Conservation (phyloP, 352 stramenopile species). For the Globisporangium cylindrosporum region DNA sequence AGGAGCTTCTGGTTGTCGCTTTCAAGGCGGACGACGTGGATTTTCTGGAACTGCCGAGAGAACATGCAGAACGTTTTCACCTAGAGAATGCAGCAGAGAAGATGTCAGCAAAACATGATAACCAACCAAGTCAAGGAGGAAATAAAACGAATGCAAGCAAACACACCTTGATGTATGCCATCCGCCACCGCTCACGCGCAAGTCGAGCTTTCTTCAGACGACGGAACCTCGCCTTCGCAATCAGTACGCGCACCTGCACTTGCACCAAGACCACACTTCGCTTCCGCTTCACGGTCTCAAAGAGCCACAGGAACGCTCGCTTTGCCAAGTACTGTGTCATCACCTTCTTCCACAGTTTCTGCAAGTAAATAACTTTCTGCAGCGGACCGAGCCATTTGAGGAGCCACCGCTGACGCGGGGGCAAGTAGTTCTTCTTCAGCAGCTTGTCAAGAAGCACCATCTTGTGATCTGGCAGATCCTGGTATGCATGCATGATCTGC, state of each 20-base stretch:
- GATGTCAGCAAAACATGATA: conserved; percentile 4
- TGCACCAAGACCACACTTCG: conserved; percentile 67
- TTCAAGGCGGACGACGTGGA: conserved; percentile 74
- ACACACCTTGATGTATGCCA: conserved; percentile 62
- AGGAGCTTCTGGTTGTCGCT: conserved; percentile 55
- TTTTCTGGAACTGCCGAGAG: conserved; percentile 49
- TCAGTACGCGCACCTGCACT: conserved; percentile 55
- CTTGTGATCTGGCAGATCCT: conserved; percentile 80
- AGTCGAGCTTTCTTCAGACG: conserved; percentile 64
- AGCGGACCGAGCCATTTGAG: conserved; percentile 84
- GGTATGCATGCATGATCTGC: conserved; percentile 75
- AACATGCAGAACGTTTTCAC: conserved; percentile 51
- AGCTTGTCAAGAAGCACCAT: conserved; percentile 79
- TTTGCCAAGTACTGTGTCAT: conserved; percentile 70
- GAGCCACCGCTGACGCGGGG: conserved; percentile 64
- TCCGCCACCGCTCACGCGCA: conserved; percentile 64
- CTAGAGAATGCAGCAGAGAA: conserved; percentile 16
- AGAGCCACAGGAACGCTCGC: conserved; percentile 79
- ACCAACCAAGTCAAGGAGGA: neutral
- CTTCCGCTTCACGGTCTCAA: conserved; percentile 57
- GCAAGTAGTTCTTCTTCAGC: conserved; percentile 62
- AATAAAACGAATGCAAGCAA: neutral
- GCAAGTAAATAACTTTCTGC: conserved; percentile 79
- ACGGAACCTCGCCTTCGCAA: conserved; percentile 62
- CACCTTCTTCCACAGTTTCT: conserved; percentile 85